Conservation (phyloP, 2,329 filamentous ascomycete species). For the Aspergillus melleus region DNA sequence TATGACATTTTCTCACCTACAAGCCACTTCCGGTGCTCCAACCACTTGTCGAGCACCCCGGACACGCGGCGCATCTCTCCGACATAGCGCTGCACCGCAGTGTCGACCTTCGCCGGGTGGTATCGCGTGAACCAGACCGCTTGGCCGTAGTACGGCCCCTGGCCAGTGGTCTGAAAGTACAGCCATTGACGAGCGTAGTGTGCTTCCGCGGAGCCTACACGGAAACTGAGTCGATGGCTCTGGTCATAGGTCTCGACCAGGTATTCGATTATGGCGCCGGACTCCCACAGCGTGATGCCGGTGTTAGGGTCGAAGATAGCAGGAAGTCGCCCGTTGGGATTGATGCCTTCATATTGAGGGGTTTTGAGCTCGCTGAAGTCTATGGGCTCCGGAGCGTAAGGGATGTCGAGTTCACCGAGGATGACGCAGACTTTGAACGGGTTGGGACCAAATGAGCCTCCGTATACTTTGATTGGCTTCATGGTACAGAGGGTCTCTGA, state of each 20-base stretch:
- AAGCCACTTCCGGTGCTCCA: slow-evolving; percentile 1
- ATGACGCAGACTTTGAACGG: slow-evolving; percentile 2
- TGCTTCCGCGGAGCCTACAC: background rate
- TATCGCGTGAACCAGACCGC: background rate
- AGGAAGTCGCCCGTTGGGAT: slow-evolving; percentile 22
- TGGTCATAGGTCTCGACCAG: background rate
- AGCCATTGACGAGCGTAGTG: background rate
- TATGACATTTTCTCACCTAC: slow-evolving; percentile 1
- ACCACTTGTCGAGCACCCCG: slow-evolving; percentile 41
- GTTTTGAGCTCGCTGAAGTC: background rate
- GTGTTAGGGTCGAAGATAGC: slow-evolving; percentile 19
- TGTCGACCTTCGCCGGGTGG: slow-evolving; percentile 24
- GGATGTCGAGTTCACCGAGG: background rate
- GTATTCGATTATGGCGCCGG: background rate
- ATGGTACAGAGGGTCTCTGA: background rate
- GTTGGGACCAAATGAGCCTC: too few species aligned
- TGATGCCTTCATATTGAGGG: too few species aligned
- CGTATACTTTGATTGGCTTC: too few species aligned
- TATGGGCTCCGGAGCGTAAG: too few species aligned
- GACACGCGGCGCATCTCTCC: slow-evolving; percentile 45
- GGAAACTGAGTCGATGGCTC: background rate
- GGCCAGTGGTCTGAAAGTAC: background rate
- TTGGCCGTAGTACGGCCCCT: background rate
- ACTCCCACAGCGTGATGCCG: background rate
- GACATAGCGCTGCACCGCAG: slow-evolving; percentile 45